Percentiles rank a stretch among this genome's conserved stretches.
Evolutionary conservation across 202 grass and related monocot genomes (phyloP).

Genomic region (Eragrostis tef): DNA sequence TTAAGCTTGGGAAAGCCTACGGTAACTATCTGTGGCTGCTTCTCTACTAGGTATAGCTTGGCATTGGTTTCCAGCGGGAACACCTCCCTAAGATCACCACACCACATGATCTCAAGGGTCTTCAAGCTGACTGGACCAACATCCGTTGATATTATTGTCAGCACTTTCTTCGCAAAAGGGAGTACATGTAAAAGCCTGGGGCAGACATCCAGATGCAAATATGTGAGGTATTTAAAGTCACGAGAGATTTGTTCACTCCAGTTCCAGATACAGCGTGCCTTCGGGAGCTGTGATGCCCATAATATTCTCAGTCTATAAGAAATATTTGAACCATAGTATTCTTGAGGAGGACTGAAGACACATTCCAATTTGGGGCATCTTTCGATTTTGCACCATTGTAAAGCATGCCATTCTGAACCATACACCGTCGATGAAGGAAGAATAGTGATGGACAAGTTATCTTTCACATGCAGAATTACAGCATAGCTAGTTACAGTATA

Average conservation of each 20-base stretch:
- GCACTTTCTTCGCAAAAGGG: too few relatives aligned
- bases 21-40: not conserved
- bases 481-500: rapidly evolving
- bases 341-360: not conserved
- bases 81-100: not conserved
- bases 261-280: not conserved
- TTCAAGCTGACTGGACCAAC: not conserved
- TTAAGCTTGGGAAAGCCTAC: not conserved
- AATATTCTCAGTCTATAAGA: not conserved
- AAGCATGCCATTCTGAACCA: rapidly evolving
- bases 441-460: not conserved
- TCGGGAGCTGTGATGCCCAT: not conserved
- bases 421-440: not conserved
- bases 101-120: constrained; percentile 4
- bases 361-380: not conserved
- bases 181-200: too few relatives aligned
- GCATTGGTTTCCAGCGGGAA: not conserved
- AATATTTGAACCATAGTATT: too few relatives aligned
- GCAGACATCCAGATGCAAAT: too few relatives aligned
- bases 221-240: too few relatives aligned
- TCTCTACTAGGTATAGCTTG: too few relatives aligned
- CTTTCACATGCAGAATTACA: not conserved
- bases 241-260: too few relatives aligned
- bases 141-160: too few relatives aligned
- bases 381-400: not conserved